These are phyloP conservation scores for Thermothelomyces thermophilus DNA, from an alignment of 2,329 filamentous ascomycete genomes.

Conservation along the genomic window DNA sequence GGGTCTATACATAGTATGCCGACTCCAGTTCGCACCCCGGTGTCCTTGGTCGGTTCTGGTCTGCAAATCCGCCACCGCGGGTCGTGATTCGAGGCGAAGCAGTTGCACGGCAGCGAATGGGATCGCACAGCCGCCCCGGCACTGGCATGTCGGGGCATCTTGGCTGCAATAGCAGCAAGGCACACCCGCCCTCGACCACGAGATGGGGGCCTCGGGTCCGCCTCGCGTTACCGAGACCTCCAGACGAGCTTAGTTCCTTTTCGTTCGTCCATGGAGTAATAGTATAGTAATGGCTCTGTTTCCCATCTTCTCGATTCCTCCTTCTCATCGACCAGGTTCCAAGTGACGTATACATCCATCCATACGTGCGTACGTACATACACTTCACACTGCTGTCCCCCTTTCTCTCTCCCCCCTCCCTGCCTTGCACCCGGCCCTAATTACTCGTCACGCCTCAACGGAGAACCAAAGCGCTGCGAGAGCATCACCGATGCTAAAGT, in stretches of 20 bases:
- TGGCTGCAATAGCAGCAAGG: conserved; percentile 22
- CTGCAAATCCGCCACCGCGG: conserved; percentile 15
- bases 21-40: neutral
- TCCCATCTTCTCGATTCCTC: no score
- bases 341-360: no score
- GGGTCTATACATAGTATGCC: neutral
- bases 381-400: no score
- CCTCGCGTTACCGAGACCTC: conserved; percentile 3
- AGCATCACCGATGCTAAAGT: neutral
- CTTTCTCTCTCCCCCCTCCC: no score
- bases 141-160: conserved; percentile 16
- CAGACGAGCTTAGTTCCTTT: neutral
- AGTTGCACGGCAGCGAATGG: conserved; percentile 20
- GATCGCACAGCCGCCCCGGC: conserved; percentile 11
- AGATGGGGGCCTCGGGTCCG: conserved; percentile 3
- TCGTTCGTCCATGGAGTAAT: neutral
- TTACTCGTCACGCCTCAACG: neutral
- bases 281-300: no score
- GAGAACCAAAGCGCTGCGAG: neutral
- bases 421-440: neutral
- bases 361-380: no score
- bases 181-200: conserved; percentile 17
- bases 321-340: no score
- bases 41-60: neutral
- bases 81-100: conserved; percentile 25